Conservation (phyloP, 2,329 filamentous ascomycete species). For the Arthrobotrys iridis region DNA sequence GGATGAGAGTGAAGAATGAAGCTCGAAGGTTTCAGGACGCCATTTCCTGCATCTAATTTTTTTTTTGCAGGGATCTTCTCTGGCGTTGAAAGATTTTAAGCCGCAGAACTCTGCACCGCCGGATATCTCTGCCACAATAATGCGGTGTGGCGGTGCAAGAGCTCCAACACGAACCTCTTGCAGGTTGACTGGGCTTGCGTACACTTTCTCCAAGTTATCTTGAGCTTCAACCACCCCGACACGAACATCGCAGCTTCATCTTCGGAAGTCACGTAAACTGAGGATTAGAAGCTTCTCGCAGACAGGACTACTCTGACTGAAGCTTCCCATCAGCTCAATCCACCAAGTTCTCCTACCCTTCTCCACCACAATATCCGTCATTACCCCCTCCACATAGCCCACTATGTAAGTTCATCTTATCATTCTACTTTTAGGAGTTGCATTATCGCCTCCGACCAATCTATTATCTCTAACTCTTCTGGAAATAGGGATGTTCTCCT, state of each 20-base stretch:
- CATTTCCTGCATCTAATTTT: conserved; percentile 34
- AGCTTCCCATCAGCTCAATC: conserved; percentile 3
- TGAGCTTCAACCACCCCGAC: conserved; percentile 40
- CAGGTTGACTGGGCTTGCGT: conserved; percentile 38
- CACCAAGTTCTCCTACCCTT: background rate
- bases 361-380: background rate
- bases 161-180: conserved; percentile 45
- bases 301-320: background rate
- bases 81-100: conserved; percentile 30
- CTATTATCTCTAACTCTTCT: background rate
- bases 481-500: conserved; percentile 88
- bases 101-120: conserved; percentile 32
- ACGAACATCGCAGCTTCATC: conserved; percentile 17
- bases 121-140: no score
- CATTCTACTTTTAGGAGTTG: no score
- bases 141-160: background rate
- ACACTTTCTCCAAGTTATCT: conserved; percentile 28
- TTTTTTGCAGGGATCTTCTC: conserved; percentile 47
- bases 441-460: no score
- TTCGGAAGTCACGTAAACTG: conserved; percentile 14
- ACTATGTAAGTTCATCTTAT: conserved; percentile 22
- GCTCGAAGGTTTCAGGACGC: conserved; percentile 17
- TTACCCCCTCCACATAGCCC: background rate
- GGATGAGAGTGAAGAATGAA: conserved; percentile 1
- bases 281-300: background rate